These are phyloP conservation scores for Pseudogymnoascus destructans DNA, from an alignment of 2,329 filamentous ascomycete genomes.

Conservation along the genomic window DNA sequence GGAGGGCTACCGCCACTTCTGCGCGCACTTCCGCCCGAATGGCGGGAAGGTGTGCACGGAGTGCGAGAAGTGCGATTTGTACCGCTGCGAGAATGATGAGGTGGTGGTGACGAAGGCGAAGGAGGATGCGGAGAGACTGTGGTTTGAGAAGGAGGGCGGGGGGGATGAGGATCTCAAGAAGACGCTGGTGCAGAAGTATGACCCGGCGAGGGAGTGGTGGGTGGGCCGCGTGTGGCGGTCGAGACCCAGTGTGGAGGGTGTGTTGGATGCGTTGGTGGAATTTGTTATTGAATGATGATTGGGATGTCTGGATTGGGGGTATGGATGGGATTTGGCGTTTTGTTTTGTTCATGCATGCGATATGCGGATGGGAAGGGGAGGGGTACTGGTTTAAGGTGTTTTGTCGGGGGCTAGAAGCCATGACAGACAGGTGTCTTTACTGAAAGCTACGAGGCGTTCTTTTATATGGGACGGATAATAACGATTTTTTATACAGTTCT, in stretches of 20 bases:
- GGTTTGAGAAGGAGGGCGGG: conserved; percentile 51
- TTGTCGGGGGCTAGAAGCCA: not conserved
- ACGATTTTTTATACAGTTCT: not conserved
- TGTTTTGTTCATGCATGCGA: conserved; percentile 6
- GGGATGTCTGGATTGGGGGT: not conserved
- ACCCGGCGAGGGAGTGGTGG: conserved; percentile 17
- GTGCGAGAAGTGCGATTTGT: conserved; percentile 69
- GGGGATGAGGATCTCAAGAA: conserved; percentile 43
- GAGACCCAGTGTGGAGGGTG: conserved; percentile 21
- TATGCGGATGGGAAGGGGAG: conserved; percentile 5
- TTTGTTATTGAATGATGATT: conserved; percentile 22
- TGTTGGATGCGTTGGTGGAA: conserved; percentile 25
- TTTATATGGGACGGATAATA: not conserved
- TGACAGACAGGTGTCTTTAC: not conserved
- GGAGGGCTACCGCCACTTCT: conserved; percentile 87
- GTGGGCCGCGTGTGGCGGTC: conserved; percentile 17
- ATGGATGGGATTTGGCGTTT: conserved; percentile 4
- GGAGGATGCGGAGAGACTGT: conserved; percentile 57
- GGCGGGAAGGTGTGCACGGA: conserved; percentile 63
- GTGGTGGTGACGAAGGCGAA: conserved; percentile 54
- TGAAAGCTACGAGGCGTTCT: conserved; percentile 1
- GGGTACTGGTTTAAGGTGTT: not conserved
- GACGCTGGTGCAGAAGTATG: conserved; percentile 39
- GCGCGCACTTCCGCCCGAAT: conserved; percentile 80
- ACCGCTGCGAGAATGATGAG: conserved; percentile 59